A percentile compares a stretch with the other conserved stretches of the same genome.
Evolutionary conservation across 495 filamentous ascomycete species (phyloP).

Genomic region (Penicillium argentinense): DNA sequence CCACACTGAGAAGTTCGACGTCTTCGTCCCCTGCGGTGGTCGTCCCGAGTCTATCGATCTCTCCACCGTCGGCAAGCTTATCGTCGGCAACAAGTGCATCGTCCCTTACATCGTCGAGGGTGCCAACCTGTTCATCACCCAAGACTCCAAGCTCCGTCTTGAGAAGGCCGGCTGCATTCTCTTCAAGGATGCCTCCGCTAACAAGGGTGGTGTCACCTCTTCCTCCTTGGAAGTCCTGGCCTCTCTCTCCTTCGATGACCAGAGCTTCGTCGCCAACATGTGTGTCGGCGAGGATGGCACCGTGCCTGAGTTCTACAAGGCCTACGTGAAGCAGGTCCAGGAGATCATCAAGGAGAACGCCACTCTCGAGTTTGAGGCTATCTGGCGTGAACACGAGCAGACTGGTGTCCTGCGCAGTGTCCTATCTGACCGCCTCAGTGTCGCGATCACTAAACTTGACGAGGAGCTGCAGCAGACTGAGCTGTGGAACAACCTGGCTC

Average conservation of each 20-base stretch:
- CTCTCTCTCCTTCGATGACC: slow-evolving; percentile 88
- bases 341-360: slow-evolving; percentile 86
- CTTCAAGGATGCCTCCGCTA: slow-evolving; percentile 97
- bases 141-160: slow-evolving; percentile 93
- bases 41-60: slow-evolving; percentile 97
- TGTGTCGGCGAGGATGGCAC: slow-evolving; percentile 77
- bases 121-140: slow-evolving; percentile 97
- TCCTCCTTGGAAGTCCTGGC: slow-evolving; percentile 96
- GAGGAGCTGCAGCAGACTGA: slow-evolving; percentile 92
- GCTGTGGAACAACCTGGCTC: slow-evolving; percentile 80
- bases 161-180: slow-evolving; percentile 91
- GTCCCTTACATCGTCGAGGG: slow-evolving; percentile 97
- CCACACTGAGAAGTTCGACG: slow-evolving; percentile 69
- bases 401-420: slow-evolving; percentile 77
- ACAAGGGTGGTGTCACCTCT: slow-evolving; percentile 98
- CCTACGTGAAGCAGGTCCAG: slow-evolving; percentile 91
- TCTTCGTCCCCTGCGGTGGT: slow-evolving; percentile 95
- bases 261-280: slow-evolving; percentile 88
- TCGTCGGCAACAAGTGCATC: slow-evolving; percentile 73
- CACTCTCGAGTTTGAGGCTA: slow-evolving; percentile 90
- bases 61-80: slow-evolving; percentile 77
- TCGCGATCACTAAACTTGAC: slow-evolving; percentile 91
- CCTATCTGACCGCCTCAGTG: slow-evolving; percentile 81
- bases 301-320: slow-evolving; percentile 84
- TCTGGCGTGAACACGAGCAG: slow-evolving; percentile 90